Evolutionary conservation across 331 rosid genomes (phyloP).

Genomic region (Rhamnella rubrinervis): DNA sequence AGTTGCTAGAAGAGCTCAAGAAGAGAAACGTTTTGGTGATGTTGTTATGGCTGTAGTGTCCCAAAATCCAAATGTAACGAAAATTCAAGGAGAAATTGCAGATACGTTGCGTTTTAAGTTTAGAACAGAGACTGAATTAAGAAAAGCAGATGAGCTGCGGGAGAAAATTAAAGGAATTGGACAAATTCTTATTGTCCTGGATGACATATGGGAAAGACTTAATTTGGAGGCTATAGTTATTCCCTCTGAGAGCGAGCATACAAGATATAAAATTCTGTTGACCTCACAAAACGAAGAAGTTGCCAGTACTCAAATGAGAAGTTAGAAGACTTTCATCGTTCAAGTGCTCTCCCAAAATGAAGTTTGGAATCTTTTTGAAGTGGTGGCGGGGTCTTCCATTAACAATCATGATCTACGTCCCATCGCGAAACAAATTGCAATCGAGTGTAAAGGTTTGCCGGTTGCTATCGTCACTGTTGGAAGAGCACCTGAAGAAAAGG

Average conservation of each 20-base stretch:
- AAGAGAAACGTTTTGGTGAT: neutral
- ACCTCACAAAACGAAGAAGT: too few species aligned
- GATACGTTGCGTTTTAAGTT: neutral
- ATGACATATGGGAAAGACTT: neutral
- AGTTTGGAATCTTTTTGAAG: too few species aligned
- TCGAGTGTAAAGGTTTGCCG: slow-evolving; percentile 31
- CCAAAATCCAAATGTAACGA: neutral
- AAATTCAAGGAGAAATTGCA: neutral
- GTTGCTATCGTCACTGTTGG: slow-evolving; percentile 38
- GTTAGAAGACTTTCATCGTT: too few species aligned
- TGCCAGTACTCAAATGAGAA: too few species aligned
- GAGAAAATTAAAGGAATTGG: neutral
- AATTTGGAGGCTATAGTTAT: neutral
- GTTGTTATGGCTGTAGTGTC: neutral
- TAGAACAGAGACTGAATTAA: neutral
- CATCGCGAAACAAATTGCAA: neutral
- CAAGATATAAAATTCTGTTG: too few species aligned
- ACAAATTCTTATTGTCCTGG: neutral
- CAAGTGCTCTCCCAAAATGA: too few species aligned
- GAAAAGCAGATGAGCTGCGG: neutral
- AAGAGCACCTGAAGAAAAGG: slow-evolving; percentile 30
- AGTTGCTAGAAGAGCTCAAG: neutral
- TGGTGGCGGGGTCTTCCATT: too few species aligned
- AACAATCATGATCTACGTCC: too few species aligned
- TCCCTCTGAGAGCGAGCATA: too few species aligned